These are phyloP conservation scores for Colletotrichum limetticola DNA, from an alignment of 2,329 filamentous ascomycete species.

Conservation along the genomic window DNA sequence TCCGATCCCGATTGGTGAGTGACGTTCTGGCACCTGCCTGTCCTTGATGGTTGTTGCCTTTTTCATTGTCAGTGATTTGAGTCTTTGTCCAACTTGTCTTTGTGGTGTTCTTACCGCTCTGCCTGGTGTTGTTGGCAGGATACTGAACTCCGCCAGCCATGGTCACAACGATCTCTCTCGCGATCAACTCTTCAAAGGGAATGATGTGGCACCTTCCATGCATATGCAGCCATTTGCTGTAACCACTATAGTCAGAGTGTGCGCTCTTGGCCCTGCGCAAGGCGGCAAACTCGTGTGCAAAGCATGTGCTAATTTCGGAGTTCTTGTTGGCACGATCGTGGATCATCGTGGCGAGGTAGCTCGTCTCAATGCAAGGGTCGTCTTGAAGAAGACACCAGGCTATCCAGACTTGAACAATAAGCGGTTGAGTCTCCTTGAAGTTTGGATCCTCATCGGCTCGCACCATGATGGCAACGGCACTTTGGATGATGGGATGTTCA, in stretches of 20 bases:
- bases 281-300: not conserved
- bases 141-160: not conserved
- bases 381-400: constrained; percentile 25
- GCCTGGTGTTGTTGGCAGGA: not conserved
- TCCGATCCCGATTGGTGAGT: not conserved
- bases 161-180: not conserved
- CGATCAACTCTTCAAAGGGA: not conserved
- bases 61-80: not conserved
- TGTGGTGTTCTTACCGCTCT: not conserved
- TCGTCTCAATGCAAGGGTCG: not conserved
- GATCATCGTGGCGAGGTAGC: constrained; percentile 8
- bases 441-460: not conserved
- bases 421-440: not conserved
- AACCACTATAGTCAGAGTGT: not conserved
- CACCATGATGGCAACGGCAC: constrained; percentile 29
- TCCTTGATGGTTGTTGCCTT: not conserved
- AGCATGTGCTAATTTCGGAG: not conserved
- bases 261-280: not conserved
- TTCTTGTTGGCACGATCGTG: constrained; percentile 4
- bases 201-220: constrained; percentile 26
- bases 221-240: constrained; percentile 12
- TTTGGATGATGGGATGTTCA: constrained; percentile 20
- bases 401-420: constrained; percentile 11
- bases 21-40: not conserved
- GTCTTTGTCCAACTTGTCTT: not conserved